Conservation (phyloP, 2,329 filamentous ascomycete species). For the Monilinia aucupariae region DNA sequence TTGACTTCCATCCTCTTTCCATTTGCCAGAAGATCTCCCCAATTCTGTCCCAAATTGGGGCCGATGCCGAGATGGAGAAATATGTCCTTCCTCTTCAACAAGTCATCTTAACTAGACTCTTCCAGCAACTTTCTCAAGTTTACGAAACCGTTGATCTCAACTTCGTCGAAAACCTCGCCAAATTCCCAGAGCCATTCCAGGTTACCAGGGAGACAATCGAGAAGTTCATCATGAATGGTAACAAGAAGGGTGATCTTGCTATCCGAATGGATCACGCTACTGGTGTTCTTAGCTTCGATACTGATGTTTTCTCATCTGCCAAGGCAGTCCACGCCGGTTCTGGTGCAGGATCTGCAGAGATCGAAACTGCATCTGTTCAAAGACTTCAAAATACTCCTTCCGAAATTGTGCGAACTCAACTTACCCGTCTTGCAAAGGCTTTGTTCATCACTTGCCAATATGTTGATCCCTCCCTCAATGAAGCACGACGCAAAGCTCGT, state of each 20-base stretch:
- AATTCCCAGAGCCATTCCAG: constrained; percentile 96
- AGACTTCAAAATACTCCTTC: constrained; percentile 95
- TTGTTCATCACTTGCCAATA: constrained; percentile 94
- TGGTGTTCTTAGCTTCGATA: constrained; percentile 93
- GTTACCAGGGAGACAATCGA: constrained; percentile 87
- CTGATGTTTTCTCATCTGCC: constrained; percentile 94
- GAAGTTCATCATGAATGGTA: constrained; percentile 99
- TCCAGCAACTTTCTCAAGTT: constrained; percentile 98
- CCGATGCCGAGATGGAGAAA: constrained; percentile 92
- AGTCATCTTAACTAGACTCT: constrained; percentile 94
- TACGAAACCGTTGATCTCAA: constrained; percentile 95
- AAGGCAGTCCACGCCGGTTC: constrained; percentile 87
- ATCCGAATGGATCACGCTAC: constrained; percentile 95
- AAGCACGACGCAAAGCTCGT: constrained; percentile 72
- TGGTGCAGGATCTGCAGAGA: constrained; percentile 79
- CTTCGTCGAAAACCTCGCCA: constrained; percentile 87
- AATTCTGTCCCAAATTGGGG: constrained; percentile 87
- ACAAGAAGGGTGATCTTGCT: constrained; percentile 97
- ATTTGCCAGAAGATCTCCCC: constrained; percentile 99
- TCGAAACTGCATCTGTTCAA: constrained; percentile 78
- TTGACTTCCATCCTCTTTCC: constrained; percentile 96
- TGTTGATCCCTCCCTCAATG: constrained; percentile 84
- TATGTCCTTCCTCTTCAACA: constrained; percentile 95
- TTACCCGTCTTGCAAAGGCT: constrained; percentile 84
- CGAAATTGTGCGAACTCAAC: constrained; percentile 92